Evolutionary conservation across 352 stramenopile species (phyloP).

Genomic region (Elongisporangium anandrum): DNA sequence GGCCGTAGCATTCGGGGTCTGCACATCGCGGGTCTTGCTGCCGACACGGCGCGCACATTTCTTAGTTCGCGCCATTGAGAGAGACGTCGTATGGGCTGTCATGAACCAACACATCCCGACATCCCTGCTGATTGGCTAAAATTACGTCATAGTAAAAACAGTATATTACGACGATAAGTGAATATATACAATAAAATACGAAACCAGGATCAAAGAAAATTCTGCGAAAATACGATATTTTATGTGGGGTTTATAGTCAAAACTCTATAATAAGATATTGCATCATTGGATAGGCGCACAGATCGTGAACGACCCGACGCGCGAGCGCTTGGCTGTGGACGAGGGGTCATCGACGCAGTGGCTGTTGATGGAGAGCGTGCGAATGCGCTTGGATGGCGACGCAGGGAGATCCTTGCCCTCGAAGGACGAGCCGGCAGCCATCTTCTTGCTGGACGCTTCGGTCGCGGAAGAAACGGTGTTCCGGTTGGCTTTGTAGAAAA

Average conservation of each 20-base stretch:
- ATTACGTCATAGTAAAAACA: not conserved
- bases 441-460: conserved; percentile 10
- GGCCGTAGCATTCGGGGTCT: not conserved
- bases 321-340: conserved; percentile 42
- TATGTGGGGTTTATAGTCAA: not conserved
- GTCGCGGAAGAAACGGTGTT: conserved; percentile 14
- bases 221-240: conserved; percentile 1
- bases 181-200: no score
- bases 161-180: no score
- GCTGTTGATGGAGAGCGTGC: conserved; percentile 60
- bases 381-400: conserved; percentile 75
- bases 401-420: conserved; percentile 27
- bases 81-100: not conserved
- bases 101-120: not conserved
- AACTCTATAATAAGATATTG: not conserved
- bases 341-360: conserved; percentile 40
- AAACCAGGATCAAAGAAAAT: no score
- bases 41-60: not conserved
- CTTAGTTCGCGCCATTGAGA: not conserved
- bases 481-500: conserved; percentile 79
- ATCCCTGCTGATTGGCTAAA: not conserved
- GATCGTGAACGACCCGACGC: conserved; percentile 56
- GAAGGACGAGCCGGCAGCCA: not conserved
- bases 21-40: not conserved
- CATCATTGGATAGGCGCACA: conserved; percentile 8